Conservation (phyloP, 331 rosid genomes). For the Prunus yedoensis region DNA sequence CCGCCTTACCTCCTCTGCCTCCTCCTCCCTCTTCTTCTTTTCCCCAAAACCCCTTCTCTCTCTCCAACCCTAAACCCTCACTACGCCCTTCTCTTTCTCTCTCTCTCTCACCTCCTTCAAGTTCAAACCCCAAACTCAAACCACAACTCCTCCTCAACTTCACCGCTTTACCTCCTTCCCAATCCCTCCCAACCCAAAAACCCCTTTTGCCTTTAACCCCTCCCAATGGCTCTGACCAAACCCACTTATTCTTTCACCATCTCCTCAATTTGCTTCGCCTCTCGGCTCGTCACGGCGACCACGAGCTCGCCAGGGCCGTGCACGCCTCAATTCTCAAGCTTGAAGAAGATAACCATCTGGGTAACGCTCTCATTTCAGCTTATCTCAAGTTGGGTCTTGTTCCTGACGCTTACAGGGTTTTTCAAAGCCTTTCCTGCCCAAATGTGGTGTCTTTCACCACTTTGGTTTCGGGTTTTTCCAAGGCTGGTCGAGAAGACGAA, state of each 20-base stretch:
- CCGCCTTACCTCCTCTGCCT: conserved; percentile 3
- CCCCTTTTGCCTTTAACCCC: conserved; percentile 17
- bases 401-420: conserved; percentile 49
- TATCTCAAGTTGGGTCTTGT: conserved; percentile 55
- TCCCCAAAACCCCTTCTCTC: conserved; percentile 16
- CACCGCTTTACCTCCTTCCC: conserved; percentile 25
- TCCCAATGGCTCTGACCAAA: neutral
- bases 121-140: conserved; percentile 4
- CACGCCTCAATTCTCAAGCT: conserved; percentile 58
- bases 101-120: conserved; percentile 25
- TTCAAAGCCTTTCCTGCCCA: conserved; percentile 49
- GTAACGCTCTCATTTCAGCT: conserved; percentile 52
- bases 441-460: conserved; percentile 59
- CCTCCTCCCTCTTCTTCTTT: neutral
- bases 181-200: conserved; percentile 18
- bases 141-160: conserved; percentile 25
- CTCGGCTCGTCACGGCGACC: conserved; percentile 39
- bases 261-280: conserved; percentile 48
- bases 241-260: conserved; percentile 11
- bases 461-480: conserved; percentile 68
- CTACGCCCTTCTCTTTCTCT: conserved; percentile 23
- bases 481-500: conserved; percentile 45
- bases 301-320: conserved; percentile 50
- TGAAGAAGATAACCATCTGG: conserved; percentile 40
- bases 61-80: neutral